phyloP scores from a whole-genome alignment of 148 eudicot genomes.

The Rhododendron ovatum region DNA sequence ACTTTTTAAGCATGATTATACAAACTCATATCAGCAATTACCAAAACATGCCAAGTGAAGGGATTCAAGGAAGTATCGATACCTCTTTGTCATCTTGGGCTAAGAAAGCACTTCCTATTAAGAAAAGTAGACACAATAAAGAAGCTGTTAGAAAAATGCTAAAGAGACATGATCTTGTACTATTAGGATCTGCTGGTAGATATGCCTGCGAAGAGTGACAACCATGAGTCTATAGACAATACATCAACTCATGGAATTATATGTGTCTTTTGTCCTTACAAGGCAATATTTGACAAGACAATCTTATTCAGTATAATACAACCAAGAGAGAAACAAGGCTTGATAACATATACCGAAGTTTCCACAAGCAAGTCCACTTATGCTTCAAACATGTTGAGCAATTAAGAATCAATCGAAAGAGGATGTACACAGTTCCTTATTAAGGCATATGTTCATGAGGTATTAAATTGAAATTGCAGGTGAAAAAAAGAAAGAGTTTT shows the following conservation, averaged over 20 bases:
- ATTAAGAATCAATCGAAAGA: background rate
- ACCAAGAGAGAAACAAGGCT: background rate
- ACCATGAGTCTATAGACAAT: background rate
- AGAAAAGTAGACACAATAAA: constrained; percentile 31
- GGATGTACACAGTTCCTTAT: background rate
- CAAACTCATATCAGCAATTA: background rate
- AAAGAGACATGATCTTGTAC: constrained; percentile 40
- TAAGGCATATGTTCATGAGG: background rate
- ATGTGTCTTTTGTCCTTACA: background rate
- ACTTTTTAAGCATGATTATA: background rate
- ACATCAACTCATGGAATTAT: background rate
- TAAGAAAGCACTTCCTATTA: constrained; percentile 27
- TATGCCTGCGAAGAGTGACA: constrained; percentile 29
- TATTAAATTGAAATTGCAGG: no score
- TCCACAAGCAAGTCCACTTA: background rate
- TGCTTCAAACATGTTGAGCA: background rate
- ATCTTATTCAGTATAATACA: background rate
- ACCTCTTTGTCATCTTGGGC: constrained; percentile 42
- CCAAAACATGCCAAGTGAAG: background rate
- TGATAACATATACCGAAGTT: background rate
- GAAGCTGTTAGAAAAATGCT: constrained; percentile 32
- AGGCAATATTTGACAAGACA: background rate
- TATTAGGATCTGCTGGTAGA: constrained; percentile 27
- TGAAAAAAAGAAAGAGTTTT: no score
- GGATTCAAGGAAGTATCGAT: background rate